Evolutionary conservation across 257 asterid species (phyloP).

Genomic region (Solanum piurae): DNA sequence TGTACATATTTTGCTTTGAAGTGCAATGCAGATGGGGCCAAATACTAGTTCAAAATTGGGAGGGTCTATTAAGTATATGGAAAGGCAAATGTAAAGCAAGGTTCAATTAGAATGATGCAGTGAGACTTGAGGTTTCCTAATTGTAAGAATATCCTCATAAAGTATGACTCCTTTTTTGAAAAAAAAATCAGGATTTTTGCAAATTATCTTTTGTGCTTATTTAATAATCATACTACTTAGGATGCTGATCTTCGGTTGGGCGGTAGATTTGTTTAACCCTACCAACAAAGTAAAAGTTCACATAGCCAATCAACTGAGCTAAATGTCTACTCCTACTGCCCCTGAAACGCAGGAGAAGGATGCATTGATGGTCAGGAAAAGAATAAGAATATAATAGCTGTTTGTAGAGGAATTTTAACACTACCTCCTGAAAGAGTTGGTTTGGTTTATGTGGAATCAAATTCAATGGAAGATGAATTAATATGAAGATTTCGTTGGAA

Average conservation of each 20-base stretch:
- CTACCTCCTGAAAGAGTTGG: too few relatives aligned
- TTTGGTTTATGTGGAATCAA: too few relatives aligned
- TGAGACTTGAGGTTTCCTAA: neutral
- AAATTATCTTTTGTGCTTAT: neutral
- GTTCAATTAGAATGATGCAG: neutral
- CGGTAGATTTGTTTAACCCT: neutral
- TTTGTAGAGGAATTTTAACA: neutral
- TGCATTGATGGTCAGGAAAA: neutral
- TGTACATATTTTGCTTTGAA: conserved; percentile 11
- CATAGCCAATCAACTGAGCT: too few relatives aligned
- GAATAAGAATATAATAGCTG: neutral
- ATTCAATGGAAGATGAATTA: too few relatives aligned
- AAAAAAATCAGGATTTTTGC: neutral
- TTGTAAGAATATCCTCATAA: neutral
- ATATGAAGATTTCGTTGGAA: too few relatives aligned
- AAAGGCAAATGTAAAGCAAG: neutral
- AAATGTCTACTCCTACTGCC: neutral
- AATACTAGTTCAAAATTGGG: neutral
- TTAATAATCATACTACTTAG: neutral
- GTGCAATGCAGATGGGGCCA: conserved; percentile 3
- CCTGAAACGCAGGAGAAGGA: neutral
- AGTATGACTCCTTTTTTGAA: neutral
- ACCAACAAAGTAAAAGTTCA: neutral
- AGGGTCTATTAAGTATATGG: neutral
- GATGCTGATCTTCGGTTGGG: neutral